These are phyloP conservation scores for Tulasnella sp. DNA, from an alignment of 768 basidiomycete genomes.

Conservation along the genomic window DNA sequence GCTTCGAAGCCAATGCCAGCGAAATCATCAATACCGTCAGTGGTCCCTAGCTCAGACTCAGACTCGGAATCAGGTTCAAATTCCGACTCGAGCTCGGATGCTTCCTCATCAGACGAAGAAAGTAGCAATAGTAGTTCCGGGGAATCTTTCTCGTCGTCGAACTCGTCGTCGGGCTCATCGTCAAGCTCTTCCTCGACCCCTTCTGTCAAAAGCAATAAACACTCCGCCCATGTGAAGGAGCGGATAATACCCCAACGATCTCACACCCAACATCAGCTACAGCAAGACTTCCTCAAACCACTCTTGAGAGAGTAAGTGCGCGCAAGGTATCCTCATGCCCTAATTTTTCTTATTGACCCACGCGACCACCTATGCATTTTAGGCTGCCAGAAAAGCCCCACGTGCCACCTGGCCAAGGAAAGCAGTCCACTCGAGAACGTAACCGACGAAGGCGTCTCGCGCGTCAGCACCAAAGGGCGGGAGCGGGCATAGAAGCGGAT, in stretches of 20 bases:
- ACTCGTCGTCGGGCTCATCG: neutral
- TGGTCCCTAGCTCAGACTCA: neutral
- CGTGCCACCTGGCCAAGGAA: conserved; percentile 13
- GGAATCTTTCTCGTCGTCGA: neutral
- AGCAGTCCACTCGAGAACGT: neutral
- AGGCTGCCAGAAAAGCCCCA: neutral
- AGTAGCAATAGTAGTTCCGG: neutral
- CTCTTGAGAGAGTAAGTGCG: neutral
- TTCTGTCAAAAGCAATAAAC: too few species aligned
- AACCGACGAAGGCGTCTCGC: conserved; percentile 2
- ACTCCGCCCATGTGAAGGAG: neutral
- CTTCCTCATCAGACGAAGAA: neutral
- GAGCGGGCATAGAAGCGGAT: too few species aligned
- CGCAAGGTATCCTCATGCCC: too few species aligned
- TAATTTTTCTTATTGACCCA: neutral
- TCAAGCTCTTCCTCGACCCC: neutral
- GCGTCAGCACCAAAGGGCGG: neutral
- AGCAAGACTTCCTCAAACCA: neutral
- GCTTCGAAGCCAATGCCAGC: too few species aligned
- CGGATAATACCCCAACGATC: too few species aligned
- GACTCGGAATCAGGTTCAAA: conserved; percentile 11
- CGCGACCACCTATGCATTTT: neutral
- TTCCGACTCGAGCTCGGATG: neutral
- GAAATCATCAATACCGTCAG: neutral
- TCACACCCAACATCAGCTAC: too few species aligned